A percentile compares a stretch with the other conserved stretches of the same genome.
Evolutionary conservation across 2,329 filamentous ascomycete species (phyloP).

Genomic region (Colletotrichum aenigma): DNA sequence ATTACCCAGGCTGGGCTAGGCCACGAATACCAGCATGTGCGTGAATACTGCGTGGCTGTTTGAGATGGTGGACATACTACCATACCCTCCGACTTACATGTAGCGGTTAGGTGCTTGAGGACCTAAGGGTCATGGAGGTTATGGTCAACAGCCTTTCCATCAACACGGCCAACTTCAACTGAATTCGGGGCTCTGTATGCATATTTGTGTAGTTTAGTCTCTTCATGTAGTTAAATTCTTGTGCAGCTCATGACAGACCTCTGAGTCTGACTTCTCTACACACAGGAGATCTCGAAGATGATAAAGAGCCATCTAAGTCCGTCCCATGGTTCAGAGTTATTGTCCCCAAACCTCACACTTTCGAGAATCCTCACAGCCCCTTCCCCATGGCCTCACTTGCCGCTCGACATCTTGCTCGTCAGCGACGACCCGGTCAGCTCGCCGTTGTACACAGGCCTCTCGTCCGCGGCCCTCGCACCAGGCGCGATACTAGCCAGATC

Average conservation of each 20-base stretch:
- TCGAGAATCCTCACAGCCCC: neutral
- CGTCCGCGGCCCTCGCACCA: neutral
- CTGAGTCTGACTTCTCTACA: fast-evolving
- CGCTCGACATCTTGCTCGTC: neutral
- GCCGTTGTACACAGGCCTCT: neutral
- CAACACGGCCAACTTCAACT: too few species aligned
- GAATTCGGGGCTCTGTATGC: too few species aligned
- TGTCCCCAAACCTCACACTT: neutral
- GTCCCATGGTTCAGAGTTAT: neutral
- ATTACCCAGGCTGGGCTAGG: neutral
- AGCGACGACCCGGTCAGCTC: neutral
- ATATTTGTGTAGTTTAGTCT: too few species aligned
- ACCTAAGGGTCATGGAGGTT: too few species aligned
- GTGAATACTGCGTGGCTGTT: neutral
- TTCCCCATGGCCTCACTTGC: neutral
- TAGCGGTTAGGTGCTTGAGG: too few species aligned
- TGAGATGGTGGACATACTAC: neutral
- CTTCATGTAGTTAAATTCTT: too few species aligned
- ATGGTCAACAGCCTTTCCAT: too few species aligned
- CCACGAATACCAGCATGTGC: fast-evolving
- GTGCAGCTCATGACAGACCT: neutral
- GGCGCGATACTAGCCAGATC: neutral
- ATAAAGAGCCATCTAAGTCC: neutral
- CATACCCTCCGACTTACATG: neutral
- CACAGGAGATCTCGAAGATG: too few species aligned